A percentile compares a stretch with the other conserved stretches of the same genome.
Evolutionary conservation across 345 rosid genomes (phyloP).

Genomic region (Salix suchowensis): DNA sequence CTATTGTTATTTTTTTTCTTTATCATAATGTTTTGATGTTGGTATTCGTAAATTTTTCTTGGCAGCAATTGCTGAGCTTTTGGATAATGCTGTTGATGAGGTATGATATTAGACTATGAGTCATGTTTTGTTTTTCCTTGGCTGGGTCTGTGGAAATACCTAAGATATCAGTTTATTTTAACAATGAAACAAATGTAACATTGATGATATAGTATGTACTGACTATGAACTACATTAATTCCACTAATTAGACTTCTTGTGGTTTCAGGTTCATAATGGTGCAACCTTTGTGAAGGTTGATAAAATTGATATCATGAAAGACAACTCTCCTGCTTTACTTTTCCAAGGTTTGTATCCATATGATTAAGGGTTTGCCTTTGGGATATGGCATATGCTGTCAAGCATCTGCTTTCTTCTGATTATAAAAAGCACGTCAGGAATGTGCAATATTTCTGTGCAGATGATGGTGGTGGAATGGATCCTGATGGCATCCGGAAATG

Average conservation of each 20-base stretch:
- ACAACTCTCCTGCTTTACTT: conserved; percentile 77
- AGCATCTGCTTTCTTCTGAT: conserved; percentile 7
- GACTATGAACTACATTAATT: background rate
- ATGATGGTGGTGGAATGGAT: conserved; percentile 97
- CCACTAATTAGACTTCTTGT: conserved; percentile 1
- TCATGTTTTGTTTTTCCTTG: background rate
- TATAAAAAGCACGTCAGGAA: background rate
- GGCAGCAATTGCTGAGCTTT: conserved; percentile 93
- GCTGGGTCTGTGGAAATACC: background rate
- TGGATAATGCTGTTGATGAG: conserved; percentile 97
- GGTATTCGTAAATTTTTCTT: conserved; percentile 1
- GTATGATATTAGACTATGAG: conserved; percentile 26
- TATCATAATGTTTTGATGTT: background rate
- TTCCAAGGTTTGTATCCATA: conserved; percentile 50
- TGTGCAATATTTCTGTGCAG: conserved; percentile 34
- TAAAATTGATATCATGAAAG: conserved; percentile 63
- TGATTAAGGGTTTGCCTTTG: background rate
- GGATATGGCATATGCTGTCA: background rate
- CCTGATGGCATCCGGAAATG: conserved; percentile 77
- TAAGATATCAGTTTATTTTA: background rate
- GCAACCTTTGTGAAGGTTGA: conserved; percentile 86
- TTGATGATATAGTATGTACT: background rate
- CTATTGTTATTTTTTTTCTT: background rate
- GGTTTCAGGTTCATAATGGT: conserved; percentile 65
- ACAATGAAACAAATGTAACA: background rate